phyloP scores from a whole-genome alignment of 345 rosid species.

The Leavenworthia alabamica region DNA sequence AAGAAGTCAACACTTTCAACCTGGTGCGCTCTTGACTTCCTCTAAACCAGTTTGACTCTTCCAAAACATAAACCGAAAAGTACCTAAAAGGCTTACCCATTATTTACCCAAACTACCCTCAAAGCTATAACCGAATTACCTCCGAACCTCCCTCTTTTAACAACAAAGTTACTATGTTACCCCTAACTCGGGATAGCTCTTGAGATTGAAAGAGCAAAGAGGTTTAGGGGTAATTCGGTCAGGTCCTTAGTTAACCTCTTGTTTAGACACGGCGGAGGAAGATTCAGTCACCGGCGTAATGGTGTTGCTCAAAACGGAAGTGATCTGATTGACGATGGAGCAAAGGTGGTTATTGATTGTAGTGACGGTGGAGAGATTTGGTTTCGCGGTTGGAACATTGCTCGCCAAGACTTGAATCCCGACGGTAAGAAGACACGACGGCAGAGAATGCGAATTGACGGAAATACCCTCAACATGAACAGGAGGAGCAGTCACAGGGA shows the following conservation, averaged over 20 bases:
- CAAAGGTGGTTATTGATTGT: constrained; percentile 68
- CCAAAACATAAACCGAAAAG: background rate
- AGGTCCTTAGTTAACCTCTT: constrained; percentile 23
- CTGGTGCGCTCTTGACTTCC: constrained; percentile 98
- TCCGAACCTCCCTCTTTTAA: constrained; percentile 19
- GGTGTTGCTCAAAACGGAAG: constrained; percentile 39
- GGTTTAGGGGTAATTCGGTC: too few relatives aligned
- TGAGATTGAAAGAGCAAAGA: background rate
- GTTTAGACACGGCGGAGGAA: constrained; percentile 26
- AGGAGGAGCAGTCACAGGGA: too few relatives aligned
- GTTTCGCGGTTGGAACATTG: constrained; percentile 59
- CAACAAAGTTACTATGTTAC: background rate
- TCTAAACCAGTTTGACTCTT: constrained; percentile 11
- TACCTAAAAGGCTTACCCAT: constrained; percentile 5
- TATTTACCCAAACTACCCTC: constrained; percentile 8
- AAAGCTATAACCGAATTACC: constrained; percentile 27
- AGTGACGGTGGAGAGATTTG: constrained; percentile 56
- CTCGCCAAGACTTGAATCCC: constrained; percentile 82
- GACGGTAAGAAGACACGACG: constrained; percentile 60
- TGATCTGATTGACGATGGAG: constrained; percentile 63
- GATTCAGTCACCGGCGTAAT: constrained; percentile 22
- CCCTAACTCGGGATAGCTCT: background rate
- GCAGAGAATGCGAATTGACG: constrained; percentile 9
- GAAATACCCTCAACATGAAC: constrained; percentile 23
- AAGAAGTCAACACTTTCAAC: background rate